Base-by-base conservation (phyloP, 352 stramenopile genomes). In the Pythium phragmitis region DNA sequence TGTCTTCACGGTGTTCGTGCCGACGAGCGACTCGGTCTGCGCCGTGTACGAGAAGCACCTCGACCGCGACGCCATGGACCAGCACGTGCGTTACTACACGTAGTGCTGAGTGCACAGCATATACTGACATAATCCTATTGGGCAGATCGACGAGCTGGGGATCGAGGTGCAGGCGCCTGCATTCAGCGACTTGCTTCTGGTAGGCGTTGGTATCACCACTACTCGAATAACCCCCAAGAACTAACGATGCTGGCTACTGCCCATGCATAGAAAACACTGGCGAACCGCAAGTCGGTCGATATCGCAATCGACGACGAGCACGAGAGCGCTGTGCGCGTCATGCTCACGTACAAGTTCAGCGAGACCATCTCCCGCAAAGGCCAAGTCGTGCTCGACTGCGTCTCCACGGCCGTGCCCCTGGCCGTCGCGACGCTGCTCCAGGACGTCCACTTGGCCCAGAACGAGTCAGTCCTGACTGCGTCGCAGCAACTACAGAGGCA, bases 321-420 rank as follows among this genome's bases (percentile, higher is more conserved):
- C 46, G 41, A 46, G 1, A 9, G 26, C 3, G 50, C 28, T 7
- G 46, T 43, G 8, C 36, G 69, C 2, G 65, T 80, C 57, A 26
- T 70, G 34, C 66, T 89, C 23, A 87, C 76, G 54, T 91, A 91
- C 75, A 77, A 77, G 66, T 89, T 91, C 60, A 82, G 76, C 30
- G 58, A 75, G 14, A 77, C 64, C 4, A 81, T 89, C 34, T 81
- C 73, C 14, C 71, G 80, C 33, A 85, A 79, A 37, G 79, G 65
- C 56, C 26, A 30, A n/a, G 3, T 91, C 33, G 68, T 67, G 21
- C 49, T 91, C 33, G 57, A 66, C 14, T 68, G 84, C 16, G 68
- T 85, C 4, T 69, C 68, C 0, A 30, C 21, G 0, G 53, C 74
- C 51, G 57, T 71, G 5, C 68, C 75, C 0, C 14, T 61, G 19